Evolutionary conservation across 805 yeast species (phyloP).

Genomic region (Pichia scutulata): DNA sequence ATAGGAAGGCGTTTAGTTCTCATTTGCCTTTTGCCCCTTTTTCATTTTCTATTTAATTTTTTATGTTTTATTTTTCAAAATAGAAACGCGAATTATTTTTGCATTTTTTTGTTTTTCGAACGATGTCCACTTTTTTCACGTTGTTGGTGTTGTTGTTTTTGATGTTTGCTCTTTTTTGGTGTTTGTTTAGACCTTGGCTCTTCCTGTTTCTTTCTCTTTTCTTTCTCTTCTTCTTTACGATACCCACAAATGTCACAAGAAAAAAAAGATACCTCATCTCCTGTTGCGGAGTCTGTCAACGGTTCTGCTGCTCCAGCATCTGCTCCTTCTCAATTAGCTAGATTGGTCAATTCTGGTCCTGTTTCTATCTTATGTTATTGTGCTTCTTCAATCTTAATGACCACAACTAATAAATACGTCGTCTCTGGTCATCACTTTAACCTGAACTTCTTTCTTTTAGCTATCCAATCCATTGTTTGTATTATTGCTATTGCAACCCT

Average conservation of each 20-base stretch:
- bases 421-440: conserved; percentile 64
- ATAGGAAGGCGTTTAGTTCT: no score
- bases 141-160: not conserved
- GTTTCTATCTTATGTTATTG: conserved; percentile 80
- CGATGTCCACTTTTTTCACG: not conserved
- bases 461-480: conserved; percentile 85
- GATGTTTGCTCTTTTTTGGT: not conserved
- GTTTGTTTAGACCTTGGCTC: not conserved
- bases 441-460: conserved; percentile 83
- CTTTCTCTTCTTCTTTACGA: not conserved
- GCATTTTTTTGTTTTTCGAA: no score
- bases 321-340: conserved; percentile 14
- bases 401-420: conserved; percentile 93
- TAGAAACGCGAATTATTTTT: not conserved
- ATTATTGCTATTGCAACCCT: conserved; percentile 62
- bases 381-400: conserved; percentile 91
- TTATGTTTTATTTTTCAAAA: no score
- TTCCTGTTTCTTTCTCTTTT: not conserved
- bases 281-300: conserved; percentile 7
- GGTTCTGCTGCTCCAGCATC: conserved; percentile 14
- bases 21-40: no score
- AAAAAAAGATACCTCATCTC: conserved; percentile 5
- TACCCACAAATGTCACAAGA: conserved; percentile 4
- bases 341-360: conserved; percentile 47
- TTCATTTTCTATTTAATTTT: no score